Evolutionary conservation across 148 eudicot species (phyloP).

Genomic region (Salicornia ramosissima): DNA sequence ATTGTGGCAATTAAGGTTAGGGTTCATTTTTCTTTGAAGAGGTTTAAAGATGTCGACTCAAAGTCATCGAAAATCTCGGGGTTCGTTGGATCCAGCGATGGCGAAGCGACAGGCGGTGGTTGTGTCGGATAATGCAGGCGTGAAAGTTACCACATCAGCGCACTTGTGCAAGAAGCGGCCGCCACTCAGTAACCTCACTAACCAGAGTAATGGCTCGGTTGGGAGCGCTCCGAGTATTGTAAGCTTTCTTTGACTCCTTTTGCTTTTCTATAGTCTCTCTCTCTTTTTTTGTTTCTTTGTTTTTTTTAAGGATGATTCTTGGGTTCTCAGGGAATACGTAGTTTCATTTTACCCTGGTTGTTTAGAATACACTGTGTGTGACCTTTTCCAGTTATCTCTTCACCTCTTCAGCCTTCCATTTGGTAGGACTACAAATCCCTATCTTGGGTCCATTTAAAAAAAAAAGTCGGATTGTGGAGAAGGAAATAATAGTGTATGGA

Average conservation of each 20-base stretch:
- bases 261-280: not conserved
- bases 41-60: not conserved
- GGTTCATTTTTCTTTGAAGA: not conserved
- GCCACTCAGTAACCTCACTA: not conserved
- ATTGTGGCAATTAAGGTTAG: too few species aligned
- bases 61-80: not conserved
- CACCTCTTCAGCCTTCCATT: too few species aligned
- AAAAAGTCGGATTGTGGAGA: too few species aligned
- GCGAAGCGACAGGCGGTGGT: not conserved
- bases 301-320: not conserved
- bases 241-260: not conserved
- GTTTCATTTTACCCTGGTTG: not conserved
- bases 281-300: not conserved
- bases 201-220: not conserved
- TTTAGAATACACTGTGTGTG: too few species aligned
- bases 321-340: not conserved
- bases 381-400: too few species aligned
- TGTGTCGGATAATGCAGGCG: not conserved
- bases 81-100: not conserved
- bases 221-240: not conserved
- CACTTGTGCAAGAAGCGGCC: not conserved
- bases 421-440: too few species aligned
- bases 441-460: constrained; percentile 45
- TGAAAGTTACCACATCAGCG: not conserved
- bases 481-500: too few species aligned